A percentile compares a stretch with the other conserved stretches of the same genome.
Conservation (phyloP, 2,329 filamentous ascomycete genomes). For the Macroventuria anomochaeta region DNA sequence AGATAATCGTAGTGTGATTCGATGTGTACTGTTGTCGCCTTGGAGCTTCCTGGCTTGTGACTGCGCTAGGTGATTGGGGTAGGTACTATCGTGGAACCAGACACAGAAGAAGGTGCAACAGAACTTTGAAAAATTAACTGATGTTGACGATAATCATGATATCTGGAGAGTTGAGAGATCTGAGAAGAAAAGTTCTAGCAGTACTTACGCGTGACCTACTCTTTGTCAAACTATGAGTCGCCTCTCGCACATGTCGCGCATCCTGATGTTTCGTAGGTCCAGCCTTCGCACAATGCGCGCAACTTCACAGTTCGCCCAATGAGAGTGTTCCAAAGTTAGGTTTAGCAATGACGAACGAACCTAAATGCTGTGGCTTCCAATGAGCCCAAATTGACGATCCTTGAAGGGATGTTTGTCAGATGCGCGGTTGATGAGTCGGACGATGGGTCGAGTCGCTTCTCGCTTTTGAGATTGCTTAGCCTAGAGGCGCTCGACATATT, state of each 20-base stretch:
- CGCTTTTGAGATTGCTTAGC: too few species aligned
- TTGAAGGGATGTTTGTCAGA: background rate
- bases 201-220: background rate
- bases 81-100: background rate
- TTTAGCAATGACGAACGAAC: background rate
- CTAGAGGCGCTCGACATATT: too few species aligned
- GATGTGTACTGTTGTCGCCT: slow-evolving; percentile 29
- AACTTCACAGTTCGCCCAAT: background rate
- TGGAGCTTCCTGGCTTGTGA: background rate
- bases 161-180: background rate
- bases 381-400: too few species aligned
- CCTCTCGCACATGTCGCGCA: slow-evolving; percentile 14
- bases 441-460: too few species aligned
- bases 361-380: background rate
- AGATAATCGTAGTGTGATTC: slow-evolving; percentile 4
- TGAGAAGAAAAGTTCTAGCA: background rate
- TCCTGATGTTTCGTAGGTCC: background rate
- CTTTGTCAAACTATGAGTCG: background rate
- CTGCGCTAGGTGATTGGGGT: background rate
- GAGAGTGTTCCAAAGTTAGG: background rate
- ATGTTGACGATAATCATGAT: background rate
- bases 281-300: slow-evolving; percentile 5
- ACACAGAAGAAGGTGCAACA: background rate
- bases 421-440: background rate
- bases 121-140: background rate